A percentile compares a stretch with the other conserved stretches of the same genome.
Evolutionary conservation across 495 filamentous ascomycete species (phyloP).

Genomic region (Evernia prunastri): DNA sequence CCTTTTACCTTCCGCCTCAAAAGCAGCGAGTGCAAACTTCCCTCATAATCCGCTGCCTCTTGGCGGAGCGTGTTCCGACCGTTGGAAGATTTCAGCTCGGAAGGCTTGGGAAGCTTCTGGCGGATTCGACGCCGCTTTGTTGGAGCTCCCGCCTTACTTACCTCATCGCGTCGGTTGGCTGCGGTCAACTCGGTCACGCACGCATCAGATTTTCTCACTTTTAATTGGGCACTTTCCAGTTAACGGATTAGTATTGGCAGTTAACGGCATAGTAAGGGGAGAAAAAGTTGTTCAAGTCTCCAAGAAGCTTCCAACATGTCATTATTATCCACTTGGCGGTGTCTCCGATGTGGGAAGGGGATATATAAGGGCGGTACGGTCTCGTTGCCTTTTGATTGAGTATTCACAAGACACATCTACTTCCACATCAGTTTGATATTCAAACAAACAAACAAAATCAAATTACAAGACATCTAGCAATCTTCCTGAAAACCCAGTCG

Average conservation of each 20-base stretch:
- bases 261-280: neutral
- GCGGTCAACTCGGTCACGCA: constrained; percentile 2
- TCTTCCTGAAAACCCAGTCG: neutral
- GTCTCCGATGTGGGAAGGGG: neutral
- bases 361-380: constrained; percentile 18
- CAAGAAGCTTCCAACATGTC: constrained; percentile 6
- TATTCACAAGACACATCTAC: no score
- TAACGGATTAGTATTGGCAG: constrained; percentile 23
- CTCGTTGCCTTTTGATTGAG: neutral
- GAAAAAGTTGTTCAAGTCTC: neutral
- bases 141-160: neutral
- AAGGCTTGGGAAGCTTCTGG: neutral
- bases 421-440: no score
- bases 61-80: neutral
- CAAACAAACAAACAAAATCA: no score
- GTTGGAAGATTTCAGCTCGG: neutral
- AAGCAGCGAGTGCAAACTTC: neutral
- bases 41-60: neutral
- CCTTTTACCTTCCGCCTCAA: neutral
- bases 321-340: neutral
- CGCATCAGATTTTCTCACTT: neutral
- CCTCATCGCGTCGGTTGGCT: constrained; percentile 9
- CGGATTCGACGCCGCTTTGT: neutral
- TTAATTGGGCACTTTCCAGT: constrained; percentile 19
- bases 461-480: constrained; percentile 1